These are phyloP conservation scores for Anacardium occidentale DNA, from an alignment of 345 rosid genomes.

Conservation along the genomic window DNA sequence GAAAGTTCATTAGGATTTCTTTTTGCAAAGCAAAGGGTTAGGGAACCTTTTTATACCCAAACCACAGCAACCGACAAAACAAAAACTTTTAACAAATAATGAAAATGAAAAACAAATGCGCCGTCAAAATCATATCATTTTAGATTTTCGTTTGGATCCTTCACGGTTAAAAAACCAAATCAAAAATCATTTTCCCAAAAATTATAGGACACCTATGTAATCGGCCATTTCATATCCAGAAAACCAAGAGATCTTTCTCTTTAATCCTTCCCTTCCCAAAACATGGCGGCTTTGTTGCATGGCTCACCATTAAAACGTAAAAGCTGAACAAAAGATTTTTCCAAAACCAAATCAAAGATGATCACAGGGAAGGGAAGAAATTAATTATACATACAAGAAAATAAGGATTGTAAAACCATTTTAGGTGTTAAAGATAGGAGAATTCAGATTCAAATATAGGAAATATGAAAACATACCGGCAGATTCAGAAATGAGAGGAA, in stretches of 20 bases:
- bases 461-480: too few species aligned
- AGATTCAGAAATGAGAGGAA: too few species aligned
- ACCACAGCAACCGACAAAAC: too few species aligned
- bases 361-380: too few species aligned
- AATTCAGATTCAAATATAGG: too few species aligned
- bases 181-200: constrained; percentile 2
- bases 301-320: constrained; percentile 18
- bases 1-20: too few species aligned
- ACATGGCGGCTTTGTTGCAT: constrained; percentile 12
- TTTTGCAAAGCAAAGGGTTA: too few species aligned
- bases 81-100: too few species aligned
- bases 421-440: too few species aligned
- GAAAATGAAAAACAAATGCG: constrained; percentile 14
- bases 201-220: background rate
- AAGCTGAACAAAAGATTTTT: background rate
- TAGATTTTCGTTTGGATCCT: background rate
- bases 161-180: background rate
- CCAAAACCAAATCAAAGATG: background rate
- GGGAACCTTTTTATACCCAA: too few species aligned
- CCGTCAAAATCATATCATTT: constrained; percentile 32
- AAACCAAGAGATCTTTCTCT: background rate
- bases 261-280: background rate
- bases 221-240: background rate
- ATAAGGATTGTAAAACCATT: too few species aligned
- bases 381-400: too few species aligned